Evolutionary conservation across 371 early-diverging fungal genomes (phyloP), one percentile per base, ranked within the genome.

Genomic region (Rhizomucor pusillus): DNA sequence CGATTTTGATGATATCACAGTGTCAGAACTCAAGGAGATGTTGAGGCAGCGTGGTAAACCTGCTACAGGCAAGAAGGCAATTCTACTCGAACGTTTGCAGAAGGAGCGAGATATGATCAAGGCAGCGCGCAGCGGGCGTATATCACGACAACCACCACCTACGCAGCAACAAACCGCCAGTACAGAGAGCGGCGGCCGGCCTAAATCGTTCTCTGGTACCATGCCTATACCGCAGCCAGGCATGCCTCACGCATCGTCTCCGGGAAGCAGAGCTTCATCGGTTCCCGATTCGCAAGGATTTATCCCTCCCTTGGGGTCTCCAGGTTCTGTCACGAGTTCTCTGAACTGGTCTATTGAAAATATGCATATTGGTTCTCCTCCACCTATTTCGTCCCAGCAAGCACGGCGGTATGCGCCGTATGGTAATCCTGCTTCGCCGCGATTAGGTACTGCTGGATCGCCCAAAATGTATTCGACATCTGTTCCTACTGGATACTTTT

Each of bases 21-120:
- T 88, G 0, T 64, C 79, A 19, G 86, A 87, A 57, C 73, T 88
- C 25, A 88, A 88, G 56, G 87, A 88, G 25, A 77, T 85, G 76
- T 59, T 88, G 33, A 67, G 86, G 10, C 65, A 64, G 23, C 64
- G 68, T 3, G 65, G 68, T 14, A 60, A 56, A 41, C 65, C 60
- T 5, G 63, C 65, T 1, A 73, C 79, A 9, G 86, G 89, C 16
- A 85, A 85, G 63, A 86, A 85, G 51, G 82, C 66, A 9, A 55
- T 59, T 1, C 43, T 66, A 1, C 33, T 66, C 1, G 56, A 62
- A 24, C 52, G 67, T 13, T 79, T 88, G 1, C 67, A 77, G 60
- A 77, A 72, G 9, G 84, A 85, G 69, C 73, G 79, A n/a, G 70
- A 71, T 33, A 19, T 66, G 34, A 66, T 79, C 24, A 73, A 73